Percentiles rank a stretch among this genome's conserved stretches.
phyloP scores from a whole-genome alignment of 176 grass and related monocot genomes.

The Dendrocalamus sinicus region DNA sequence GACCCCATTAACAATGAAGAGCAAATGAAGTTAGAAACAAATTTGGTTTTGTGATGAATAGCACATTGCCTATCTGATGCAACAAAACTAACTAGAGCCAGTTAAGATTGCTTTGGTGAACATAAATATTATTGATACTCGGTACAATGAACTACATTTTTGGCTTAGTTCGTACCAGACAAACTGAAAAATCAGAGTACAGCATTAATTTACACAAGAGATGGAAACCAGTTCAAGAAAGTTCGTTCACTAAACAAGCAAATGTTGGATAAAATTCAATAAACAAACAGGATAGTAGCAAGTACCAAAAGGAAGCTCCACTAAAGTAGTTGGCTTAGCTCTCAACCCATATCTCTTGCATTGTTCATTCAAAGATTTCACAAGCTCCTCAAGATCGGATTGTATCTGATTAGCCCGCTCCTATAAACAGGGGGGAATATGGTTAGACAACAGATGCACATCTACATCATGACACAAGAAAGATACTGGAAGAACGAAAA shows the following conservation, averaged over 20 bases:
- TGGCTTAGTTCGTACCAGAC: slow-evolving; percentile 28
- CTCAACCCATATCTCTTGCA: slow-evolving; percentile 96
- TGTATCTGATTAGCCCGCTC: slow-evolving; percentile 82
- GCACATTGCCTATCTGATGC: slow-evolving; percentile 26
- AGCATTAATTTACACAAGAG: slow-evolving; percentile 20
- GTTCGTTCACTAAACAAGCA: not conserved
- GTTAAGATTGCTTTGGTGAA: not conserved
- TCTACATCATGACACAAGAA: not conserved
- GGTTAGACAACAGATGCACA: slow-evolving; percentile 22
- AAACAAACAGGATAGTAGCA: slow-evolving; percentile 46
- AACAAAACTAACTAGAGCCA: not conserved
- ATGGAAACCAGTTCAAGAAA: not conserved
- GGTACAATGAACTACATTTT: slow-evolving; percentile 16
- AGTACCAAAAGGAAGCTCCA: slow-evolving; percentile 98
- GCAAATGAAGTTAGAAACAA: slow-evolving; percentile 1
- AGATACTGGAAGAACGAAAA: slow-evolving; percentile 40
- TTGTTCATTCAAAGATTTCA: slow-evolving; percentile 87
- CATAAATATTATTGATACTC: slow-evolving; percentile 28
- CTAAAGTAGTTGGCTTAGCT: slow-evolving; percentile 86
- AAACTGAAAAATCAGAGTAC: slow-evolving; percentile 25
- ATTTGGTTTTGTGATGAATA: slow-evolving; percentile 14
- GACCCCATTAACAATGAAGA: slow-evolving; percentile 21
- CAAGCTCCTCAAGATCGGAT: slow-evolving; percentile 78
- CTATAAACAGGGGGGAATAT: slow-evolving; percentile 52
- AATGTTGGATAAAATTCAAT: slow-evolving; percentile 31